These are phyloP conservation scores for Puya raimondii DNA, from an alignment of 176 grass and related monocot species.

Conservation along the genomic window DNA sequence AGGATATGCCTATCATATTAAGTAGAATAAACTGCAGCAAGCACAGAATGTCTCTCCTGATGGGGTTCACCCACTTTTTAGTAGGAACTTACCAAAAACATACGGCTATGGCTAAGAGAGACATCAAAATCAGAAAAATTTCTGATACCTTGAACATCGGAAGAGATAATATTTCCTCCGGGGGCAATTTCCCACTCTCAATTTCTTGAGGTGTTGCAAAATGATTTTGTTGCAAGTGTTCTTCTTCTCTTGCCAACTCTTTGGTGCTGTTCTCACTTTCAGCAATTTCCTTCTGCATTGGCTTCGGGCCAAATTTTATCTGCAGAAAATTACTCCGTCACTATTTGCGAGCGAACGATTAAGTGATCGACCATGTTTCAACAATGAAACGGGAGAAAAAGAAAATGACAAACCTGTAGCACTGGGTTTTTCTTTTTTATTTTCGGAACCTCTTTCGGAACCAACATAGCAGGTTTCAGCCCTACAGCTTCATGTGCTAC, in stretches of 20 bases:
- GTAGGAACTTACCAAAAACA: too few relatives aligned
- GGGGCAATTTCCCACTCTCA: constrained; percentile 61
- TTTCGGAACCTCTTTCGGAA: constrained; percentile 66
- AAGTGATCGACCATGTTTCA: not conserved
- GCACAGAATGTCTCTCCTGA: not conserved
- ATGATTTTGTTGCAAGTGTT: constrained; percentile 38
- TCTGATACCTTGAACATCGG: constrained; percentile 86
- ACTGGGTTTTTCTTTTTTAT: constrained; percentile 88
- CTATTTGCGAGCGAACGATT: not conserved
- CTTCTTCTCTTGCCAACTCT: constrained; percentile 27
- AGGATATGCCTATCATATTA: not conserved
- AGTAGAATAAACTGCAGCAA: not conserved
- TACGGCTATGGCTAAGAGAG: too few relatives aligned
- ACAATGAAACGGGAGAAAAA: not conserved
- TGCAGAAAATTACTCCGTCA: constrained; percentile 28
- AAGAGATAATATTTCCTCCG: constrained; percentile 88
- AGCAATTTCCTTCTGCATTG: constrained; percentile 28
- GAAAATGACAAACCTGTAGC: constrained; percentile 48
- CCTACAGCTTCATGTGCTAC: constrained; percentile 89
- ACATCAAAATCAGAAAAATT: not conserved
- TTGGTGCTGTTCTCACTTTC: constrained; percentile 23
- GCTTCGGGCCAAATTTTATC: constrained; percentile 73
- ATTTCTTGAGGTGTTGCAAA: constrained; percentile 71
- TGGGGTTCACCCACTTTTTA: too few relatives aligned
- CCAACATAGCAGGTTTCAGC: constrained; percentile 53